phyloP scores from a whole-genome alignment of 2,329 filamentous ascomycete genomes.

The Aspergillus versicolor region DNA sequence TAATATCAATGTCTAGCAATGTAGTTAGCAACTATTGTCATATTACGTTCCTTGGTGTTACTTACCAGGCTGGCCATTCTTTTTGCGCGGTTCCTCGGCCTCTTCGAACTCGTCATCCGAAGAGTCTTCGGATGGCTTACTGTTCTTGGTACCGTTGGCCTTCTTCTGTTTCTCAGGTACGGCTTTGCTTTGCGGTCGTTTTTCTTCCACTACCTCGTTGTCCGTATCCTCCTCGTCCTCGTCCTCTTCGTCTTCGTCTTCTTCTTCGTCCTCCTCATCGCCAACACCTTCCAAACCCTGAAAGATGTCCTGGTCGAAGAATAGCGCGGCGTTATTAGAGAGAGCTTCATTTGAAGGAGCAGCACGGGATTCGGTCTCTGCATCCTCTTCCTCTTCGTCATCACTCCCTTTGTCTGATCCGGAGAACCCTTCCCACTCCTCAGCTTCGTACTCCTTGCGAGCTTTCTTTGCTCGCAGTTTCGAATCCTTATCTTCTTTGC shows the following conservation, averaged over 20 bases:
- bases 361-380: slow-evolving; percentile 35
- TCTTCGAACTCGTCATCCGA: slow-evolving; percentile 39
- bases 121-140: slow-evolving; percentile 28
- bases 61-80: slow-evolving; percentile 46
- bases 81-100: slow-evolving; percentile 39
- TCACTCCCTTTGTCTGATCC: slow-evolving; percentile 56
- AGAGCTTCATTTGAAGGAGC: slow-evolving; percentile 49
- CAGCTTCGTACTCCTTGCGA: slow-evolving; percentile 75
- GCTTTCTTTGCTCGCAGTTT: slow-evolving; percentile 91
- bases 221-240: slow-evolving; percentile 51
- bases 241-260: slow-evolving; percentile 57
- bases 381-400: slow-evolving; percentile 59
- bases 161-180: slow-evolving; percentile 24
- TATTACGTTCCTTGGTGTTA: slow-evolving; percentile 10
- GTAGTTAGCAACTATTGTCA: slow-evolving; percentile 24
- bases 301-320: slow-evolving; percentile 96
- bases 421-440: slow-evolving; percentile 90
- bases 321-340: slow-evolving; percentile 81
- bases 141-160: slow-evolving; percentile 23
- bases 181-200: slow-evolving; percentile 19
- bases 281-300: slow-evolving; percentile 71
- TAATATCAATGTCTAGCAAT: slow-evolving; percentile 82
- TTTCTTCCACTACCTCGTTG: slow-evolving; percentile 36
- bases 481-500: slow-evolving; percentile 74
- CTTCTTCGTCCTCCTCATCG: slow-evolving; percentile 54